Conservation (phyloP, 129 eudicot genomes). For the Centaurea solstitialis region DNA sequence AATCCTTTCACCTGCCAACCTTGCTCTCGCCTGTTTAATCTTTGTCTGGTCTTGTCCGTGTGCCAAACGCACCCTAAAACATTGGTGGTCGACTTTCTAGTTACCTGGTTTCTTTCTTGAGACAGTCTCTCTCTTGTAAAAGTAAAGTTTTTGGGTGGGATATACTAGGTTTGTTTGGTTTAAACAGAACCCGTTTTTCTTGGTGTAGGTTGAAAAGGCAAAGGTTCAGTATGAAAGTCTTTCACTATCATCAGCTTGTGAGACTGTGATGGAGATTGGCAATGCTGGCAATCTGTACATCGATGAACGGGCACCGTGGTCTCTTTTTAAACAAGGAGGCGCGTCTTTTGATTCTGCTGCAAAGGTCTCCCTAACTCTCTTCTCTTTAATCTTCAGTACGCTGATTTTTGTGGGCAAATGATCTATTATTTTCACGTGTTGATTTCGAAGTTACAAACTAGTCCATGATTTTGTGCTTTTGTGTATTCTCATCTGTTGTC, state of each 20-base stretch:
- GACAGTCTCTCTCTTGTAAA: background rate
- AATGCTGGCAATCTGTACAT: conserved; percentile 85
- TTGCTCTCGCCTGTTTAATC: too few relatives aligned
- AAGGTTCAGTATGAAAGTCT: conserved; percentile 64
- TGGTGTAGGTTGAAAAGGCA: conserved; percentile 72
- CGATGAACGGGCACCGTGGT: conserved; percentile 93
- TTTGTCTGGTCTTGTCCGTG: too few relatives aligned
- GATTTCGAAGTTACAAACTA: background rate
- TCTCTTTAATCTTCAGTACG: background rate
- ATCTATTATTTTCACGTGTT: background rate
- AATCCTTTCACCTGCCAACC: too few relatives aligned
- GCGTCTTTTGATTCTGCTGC: conserved; percentile 77
- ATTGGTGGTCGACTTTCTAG: background rate
- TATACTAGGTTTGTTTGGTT: background rate
- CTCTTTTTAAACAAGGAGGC: conserved; percentile 93
- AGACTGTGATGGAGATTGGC: conserved; percentile 87
- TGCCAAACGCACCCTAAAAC: too few relatives aligned
- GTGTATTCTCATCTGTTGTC: background rate
- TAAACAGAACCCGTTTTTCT: background rate
- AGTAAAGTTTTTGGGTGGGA: too few relatives aligned
- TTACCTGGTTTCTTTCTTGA: background rate
- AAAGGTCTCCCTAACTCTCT: conserved; percentile 50
- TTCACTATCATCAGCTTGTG: conserved; percentile 89
- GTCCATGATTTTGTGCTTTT: background rate
- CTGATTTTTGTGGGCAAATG: background rate